phyloP scores from a whole-genome alignment of 164 flowering plant genomes.

The Litsea cubeba region DNA sequence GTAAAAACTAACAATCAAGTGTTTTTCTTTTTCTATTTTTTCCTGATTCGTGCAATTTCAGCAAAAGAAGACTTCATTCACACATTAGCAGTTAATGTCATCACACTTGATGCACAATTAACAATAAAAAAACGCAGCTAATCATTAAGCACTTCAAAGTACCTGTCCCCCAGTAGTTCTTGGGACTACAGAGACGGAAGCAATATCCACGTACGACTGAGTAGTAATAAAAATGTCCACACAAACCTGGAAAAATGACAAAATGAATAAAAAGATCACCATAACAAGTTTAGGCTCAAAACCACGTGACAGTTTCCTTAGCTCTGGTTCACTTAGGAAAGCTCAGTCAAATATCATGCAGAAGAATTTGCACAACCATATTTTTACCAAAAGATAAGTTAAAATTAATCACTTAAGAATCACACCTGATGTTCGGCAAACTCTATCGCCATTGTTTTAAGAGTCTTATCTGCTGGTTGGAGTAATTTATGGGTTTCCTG shows the following conservation, averaged over 20 bases:
- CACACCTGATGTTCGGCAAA: slow-evolving; percentile 96
- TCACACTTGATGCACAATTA: too few species aligned
- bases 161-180: slow-evolving; percentile 99
- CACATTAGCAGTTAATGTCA: too few species aligned
- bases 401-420: not conserved
- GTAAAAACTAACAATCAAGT: too few species aligned
- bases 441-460: slow-evolving; percentile 90
- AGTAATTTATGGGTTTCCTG: slow-evolving; percentile 92
- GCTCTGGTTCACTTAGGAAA: too few species aligned
- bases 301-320: not conserved
- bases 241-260: slow-evolving; percentile 60
- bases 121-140: too few species aligned
- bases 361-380: not conserved
- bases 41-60: too few species aligned
- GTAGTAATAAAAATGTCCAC: slow-evolving; percentile 84
- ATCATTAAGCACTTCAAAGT: slow-evolving; percentile 3
- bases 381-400: not conserved
- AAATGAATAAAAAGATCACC: not conserved
- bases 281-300: too few species aligned
- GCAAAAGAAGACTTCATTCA: too few species aligned
- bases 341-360: not conserved
- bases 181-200: slow-evolving; percentile 90
- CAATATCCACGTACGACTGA: slow-evolving; percentile 85
- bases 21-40: too few species aligned
- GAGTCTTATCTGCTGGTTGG: slow-evolving; percentile 88